phyloP scores from a whole-genome alignment of 805 yeast genomes.

The Ogataea parapolymorpha region DNA sequence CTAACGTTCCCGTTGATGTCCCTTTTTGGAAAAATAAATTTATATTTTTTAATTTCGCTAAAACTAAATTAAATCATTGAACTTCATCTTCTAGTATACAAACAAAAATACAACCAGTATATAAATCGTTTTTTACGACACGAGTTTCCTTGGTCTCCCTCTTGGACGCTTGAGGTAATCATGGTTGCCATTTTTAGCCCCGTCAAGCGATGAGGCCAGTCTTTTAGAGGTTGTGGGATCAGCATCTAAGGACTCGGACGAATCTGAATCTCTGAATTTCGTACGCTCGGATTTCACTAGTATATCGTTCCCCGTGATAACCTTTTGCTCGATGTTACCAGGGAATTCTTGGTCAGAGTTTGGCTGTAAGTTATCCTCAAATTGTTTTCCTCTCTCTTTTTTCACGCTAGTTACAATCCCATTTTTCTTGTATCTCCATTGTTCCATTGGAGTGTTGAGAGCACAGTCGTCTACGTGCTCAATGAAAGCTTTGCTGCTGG shows the following conservation, averaged over 20 bases:
- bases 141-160: slow-evolving; percentile 26
- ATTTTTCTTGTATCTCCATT: slow-evolving; percentile 32
- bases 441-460: slow-evolving; percentile 32
- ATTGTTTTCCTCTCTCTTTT: slow-evolving; percentile 21
- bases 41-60: background rate
- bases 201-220: slow-evolving; percentile 9
- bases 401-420: slow-evolving; percentile 30
- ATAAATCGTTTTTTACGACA: slow-evolving; percentile 4
- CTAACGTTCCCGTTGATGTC: background rate
- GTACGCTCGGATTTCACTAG: background rate
- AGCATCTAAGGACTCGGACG: slow-evolving; percentile 5
- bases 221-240: slow-evolving; percentile 7
- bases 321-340: slow-evolving; percentile 1
- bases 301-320: slow-evolving; percentile 2
- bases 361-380: slow-evolving; percentile 10
- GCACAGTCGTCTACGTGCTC: slow-evolving; percentile 69
- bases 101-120: too few relatives aligned
- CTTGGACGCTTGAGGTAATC: slow-evolving; percentile 26
- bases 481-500: slow-evolving; percentile 52
- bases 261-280: slow-evolving; percentile 5
- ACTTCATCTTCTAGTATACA: background rate
- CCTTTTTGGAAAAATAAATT: slow-evolving; percentile 5
- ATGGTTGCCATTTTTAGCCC: slow-evolving; percentile 4
- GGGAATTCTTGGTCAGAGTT: slow-evolving; percentile 4
- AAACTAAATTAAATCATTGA: background rate